Evolutionary conservation across 106 monocot species (phyloP).

Genomic region (Dioscorea dumetorum): DNA sequence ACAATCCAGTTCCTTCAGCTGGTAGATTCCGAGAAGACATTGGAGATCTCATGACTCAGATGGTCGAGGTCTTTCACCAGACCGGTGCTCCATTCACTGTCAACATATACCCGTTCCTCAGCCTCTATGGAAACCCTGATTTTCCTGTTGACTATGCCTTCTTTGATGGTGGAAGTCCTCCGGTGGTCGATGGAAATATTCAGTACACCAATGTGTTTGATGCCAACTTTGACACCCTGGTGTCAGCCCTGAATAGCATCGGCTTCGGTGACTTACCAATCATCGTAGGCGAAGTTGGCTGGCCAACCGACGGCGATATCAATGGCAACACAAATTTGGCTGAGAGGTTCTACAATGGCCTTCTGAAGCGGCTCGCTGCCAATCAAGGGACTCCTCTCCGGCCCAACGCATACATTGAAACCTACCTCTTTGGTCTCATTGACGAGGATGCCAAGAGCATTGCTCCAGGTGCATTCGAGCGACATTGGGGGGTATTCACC

Average conservation of each 20-base stretch:
- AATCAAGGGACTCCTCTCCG: conserved; percentile 2
- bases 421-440: conserved; percentile 1
- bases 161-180: conserved; percentile 15
- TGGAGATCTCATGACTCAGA: conserved; percentile 9
- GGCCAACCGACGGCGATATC: conserved; percentile 7
- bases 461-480: background rate
- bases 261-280: background rate
- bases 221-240: conserved; percentile 35
- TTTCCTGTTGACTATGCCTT: conserved; percentile 36
- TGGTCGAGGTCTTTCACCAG: conserved; percentile 14
- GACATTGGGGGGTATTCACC: conserved; percentile 1
- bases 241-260: conserved; percentile 7
- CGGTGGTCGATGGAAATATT: conserved; percentile 8
- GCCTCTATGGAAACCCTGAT: conserved; percentile 14
- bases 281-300: conserved; percentile 2
- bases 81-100: conserved; percentile 13
- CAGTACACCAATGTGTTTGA: conserved; percentile 37
- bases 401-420: background rate
- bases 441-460: conserved; percentile 8
- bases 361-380: conserved; percentile 1
- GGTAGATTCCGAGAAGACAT: conserved; percentile 16
- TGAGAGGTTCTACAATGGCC: background rate
- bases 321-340: background rate
- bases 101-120: conserved; percentile 42
- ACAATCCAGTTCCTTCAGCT: background rate